These are phyloP conservation scores for Fusarium buxicola DNA, from an alignment of 2,329 filamentous ascomycete species.

Conservation along the genomic window DNA sequence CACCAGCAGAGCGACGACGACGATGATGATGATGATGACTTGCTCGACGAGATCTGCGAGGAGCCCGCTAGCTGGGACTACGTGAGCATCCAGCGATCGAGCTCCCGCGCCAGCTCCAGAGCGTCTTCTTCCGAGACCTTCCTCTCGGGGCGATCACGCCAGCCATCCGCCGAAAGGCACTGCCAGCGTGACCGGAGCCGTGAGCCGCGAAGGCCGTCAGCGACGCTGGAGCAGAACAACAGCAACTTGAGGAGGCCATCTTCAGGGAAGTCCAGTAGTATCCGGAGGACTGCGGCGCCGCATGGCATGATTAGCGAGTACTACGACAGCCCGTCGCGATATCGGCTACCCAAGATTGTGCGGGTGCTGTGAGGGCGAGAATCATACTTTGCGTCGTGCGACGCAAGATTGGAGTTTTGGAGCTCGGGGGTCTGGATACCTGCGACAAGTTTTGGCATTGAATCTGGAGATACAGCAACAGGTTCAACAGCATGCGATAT, in stretches of 20 bases:
- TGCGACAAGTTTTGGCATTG: background rate
- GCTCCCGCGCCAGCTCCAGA: slow-evolving; percentile 34
- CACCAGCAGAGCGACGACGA: slow-evolving; percentile 16
- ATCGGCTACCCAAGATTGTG: slow-evolving; percentile 39
- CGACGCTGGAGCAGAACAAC: slow-evolving; percentile 22
- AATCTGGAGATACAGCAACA: slow-evolving; percentile 2
- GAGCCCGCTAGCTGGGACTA: slow-evolving; percentile 30
- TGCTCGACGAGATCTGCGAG: slow-evolving; percentile 33
- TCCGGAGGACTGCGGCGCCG: slow-evolving; percentile 23
- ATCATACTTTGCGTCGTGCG: too few relatives aligned
- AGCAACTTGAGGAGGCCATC: slow-evolving; percentile 14
- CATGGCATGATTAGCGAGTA: slow-evolving; percentile 40
- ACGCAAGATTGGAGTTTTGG: slow-evolving; percentile 1
- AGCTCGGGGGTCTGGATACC: background rate
- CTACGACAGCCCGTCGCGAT: slow-evolving; percentile 40
- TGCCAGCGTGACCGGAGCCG: slow-evolving; percentile 29
- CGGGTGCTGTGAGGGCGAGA: slow-evolving; percentile 25
- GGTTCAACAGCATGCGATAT: slow-evolving; percentile 23
- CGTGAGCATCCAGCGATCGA: slow-evolving; percentile 19
- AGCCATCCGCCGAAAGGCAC: slow-evolving; percentile 30
- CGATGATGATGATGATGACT: slow-evolving; percentile 26
- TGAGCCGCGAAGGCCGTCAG: slow-evolving; percentile 24
- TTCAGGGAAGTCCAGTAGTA: slow-evolving; percentile 1
- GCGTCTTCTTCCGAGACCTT: slow-evolving; percentile 32
- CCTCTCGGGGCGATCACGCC: slow-evolving; percentile 29